Percentiles rank a stretch among this genome's conserved stretches.
Evolutionary conservation across 345 rosid species (phyloP).

Genomic region (Brassica juncea): DNA sequence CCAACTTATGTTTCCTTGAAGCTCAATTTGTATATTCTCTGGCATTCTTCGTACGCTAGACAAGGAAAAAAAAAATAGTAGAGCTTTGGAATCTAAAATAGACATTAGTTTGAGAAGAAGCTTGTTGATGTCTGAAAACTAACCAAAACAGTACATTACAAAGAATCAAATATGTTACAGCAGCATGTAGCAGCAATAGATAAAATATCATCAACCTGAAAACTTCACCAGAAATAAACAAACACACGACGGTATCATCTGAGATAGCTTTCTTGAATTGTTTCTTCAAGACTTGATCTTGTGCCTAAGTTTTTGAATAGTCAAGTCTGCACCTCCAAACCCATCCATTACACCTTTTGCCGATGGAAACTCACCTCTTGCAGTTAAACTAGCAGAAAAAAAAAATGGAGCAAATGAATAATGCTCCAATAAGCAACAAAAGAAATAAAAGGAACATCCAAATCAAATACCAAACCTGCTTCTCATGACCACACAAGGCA

Average conservation of each 20-base stretch:
- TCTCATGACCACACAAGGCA: constrained; percentile 81
- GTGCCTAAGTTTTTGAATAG: constrained; percentile 55
- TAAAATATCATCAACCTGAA: constrained; percentile 15
- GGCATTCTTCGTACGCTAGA: neutral
- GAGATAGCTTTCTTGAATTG: constrained; percentile 17
- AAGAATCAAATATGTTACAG: constrained; percentile 27
- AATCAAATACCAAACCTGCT: constrained; percentile 61
- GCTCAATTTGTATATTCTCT: neutral
- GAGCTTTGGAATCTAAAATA: neutral
- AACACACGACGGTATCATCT: neutral
- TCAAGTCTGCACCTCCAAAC: constrained; percentile 89
- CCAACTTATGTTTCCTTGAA: neutral
- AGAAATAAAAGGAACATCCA: neutral
- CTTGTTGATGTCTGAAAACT: constrained; percentile 17
- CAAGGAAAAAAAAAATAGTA: neutral
- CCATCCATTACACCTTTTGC: constrained; percentile 88
- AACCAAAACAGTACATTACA: constrained; percentile 23
- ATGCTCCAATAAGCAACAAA: constrained; percentile 1
- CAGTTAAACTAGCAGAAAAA: constrained; percentile 53
- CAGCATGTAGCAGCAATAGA: constrained; percentile 2
- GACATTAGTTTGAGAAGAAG: neutral
- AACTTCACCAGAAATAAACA: constrained; percentile 8
- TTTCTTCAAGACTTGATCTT: constrained; percentile 47
- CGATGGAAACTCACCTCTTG: constrained; percentile 82
- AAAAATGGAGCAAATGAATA: neutral